Percentiles rank a stretch among this genome's conserved stretches.
Conservation (phyloP, 83 land plant genomes). For the Diphasiastrum complanatum region DNA sequence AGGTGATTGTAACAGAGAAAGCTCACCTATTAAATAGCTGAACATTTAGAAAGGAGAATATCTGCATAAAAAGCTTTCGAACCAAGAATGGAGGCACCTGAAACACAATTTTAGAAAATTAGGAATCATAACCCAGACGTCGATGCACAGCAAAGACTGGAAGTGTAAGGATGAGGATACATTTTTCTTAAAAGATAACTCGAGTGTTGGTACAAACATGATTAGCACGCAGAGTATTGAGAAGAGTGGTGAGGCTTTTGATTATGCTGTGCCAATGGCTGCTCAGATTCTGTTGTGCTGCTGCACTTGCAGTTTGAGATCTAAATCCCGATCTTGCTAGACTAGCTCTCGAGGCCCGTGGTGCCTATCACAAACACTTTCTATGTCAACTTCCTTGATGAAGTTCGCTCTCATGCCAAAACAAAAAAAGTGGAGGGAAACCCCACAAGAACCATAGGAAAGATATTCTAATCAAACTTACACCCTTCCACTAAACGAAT, state of each 20-base stretch:
- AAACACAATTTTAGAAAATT: slow-evolving; percentile 8
- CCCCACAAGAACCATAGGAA: too few relatives aligned
- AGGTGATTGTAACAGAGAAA: too few relatives aligned
- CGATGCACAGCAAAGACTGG: not conserved
- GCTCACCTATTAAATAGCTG: slow-evolving; percentile 94
- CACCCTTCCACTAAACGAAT: too few relatives aligned
- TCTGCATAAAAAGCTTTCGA: slow-evolving; percentile 75
- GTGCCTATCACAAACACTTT: too few relatives aligned
- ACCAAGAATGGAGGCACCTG: slow-evolving; percentile 79
- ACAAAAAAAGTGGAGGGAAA: too few relatives aligned
- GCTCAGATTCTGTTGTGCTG: slow-evolving; percentile 49
- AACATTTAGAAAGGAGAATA: slow-evolving; percentile 81
- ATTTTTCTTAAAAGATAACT: not conserved
- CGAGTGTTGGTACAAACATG: slow-evolving; percentile 59
- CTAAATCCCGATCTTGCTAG: slow-evolving; percentile 57
- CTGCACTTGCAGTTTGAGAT: slow-evolving; percentile 58
- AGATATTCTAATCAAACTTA: too few relatives aligned
- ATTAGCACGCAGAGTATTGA: slow-evolving; percentile 69
- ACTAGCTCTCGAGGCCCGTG: slow-evolving; percentile 69
- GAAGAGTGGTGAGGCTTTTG: slow-evolving; percentile 59
- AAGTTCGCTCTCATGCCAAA: too few relatives aligned
- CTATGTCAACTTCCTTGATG: not conserved
- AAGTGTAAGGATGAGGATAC: not conserved
- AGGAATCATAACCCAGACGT: not conserved
- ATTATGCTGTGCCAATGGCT: slow-evolving; percentile 93